Percentiles rank a stretch among this genome's conserved stretches.
phyloP scores from a whole-genome alignment of 1,139 yeast genomes.

The Nakaseomyces kungkrabaensis region DNA sequence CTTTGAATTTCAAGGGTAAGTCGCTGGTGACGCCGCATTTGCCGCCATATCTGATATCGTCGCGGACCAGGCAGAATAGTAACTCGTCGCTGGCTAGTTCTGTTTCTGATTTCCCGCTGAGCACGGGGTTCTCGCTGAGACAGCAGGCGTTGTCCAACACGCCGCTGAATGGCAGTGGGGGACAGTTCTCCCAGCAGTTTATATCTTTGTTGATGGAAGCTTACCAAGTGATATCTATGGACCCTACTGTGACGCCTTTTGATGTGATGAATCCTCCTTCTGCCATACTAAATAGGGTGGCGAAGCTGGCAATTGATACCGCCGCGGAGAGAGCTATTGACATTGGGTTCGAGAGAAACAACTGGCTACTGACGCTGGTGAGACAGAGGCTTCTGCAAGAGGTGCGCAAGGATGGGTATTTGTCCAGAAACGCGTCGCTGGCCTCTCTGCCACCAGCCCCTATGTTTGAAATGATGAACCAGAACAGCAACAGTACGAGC shows the following conservation, averaged over 20 bases:
- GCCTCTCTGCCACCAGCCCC: constrained; percentile 14
- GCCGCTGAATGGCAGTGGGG: background rate
- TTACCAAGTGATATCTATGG: constrained; percentile 23
- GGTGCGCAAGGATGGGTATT: constrained; percentile 22
- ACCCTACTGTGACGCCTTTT: constrained; percentile 30
- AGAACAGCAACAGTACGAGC: background rate
- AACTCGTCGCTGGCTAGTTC: constrained; percentile 5
- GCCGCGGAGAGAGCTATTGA: constrained; percentile 18
- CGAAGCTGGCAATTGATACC: constrained; percentile 22
- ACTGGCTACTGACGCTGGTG: constrained; percentile 20
- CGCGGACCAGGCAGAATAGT: constrained; percentile 5
- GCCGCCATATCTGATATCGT: background rate
- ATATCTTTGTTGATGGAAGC: constrained; percentile 21
- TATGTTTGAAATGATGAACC: constrained; percentile 9
- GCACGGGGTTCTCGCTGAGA: background rate
- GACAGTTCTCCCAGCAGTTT: constrained; percentile 19
- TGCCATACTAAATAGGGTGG: constrained; percentile 27
- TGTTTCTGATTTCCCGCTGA: constrained; percentile 4
- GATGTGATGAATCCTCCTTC: constrained; percentile 29
- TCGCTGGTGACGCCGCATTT: background rate
- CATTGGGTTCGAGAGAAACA: constrained; percentile 21
- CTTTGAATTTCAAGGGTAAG: background rate
- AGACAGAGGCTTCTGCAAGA: constrained; percentile 24
- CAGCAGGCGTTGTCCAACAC: constrained; percentile 4
- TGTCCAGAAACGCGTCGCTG: constrained; percentile 20